phyloP scores from a whole-genome alignment of 805 yeast genomes.

The Kodamaea kaohsiungensis region DNA sequence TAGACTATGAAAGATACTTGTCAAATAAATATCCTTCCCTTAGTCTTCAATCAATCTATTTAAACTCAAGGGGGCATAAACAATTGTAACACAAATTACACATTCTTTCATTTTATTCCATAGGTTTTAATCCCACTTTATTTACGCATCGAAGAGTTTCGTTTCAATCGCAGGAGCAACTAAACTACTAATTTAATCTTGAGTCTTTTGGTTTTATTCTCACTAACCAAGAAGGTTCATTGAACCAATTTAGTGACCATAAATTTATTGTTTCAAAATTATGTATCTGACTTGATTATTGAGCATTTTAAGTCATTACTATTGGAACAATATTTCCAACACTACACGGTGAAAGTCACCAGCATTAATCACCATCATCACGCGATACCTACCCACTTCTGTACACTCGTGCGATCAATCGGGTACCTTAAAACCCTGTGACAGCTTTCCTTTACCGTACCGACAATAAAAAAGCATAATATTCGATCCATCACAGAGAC shows the following conservation, averaged over 20 bases:
- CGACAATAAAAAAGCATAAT: neutral
- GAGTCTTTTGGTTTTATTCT: no score
- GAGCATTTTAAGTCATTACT: neutral
- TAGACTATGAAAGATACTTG: no score
- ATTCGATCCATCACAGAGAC: neutral
- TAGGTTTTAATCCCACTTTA: neutral
- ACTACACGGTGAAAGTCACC: neutral
- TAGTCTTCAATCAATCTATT: no score
- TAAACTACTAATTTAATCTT: no score
- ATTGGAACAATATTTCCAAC: neutral
- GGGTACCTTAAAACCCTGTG: neutral
- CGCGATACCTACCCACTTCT: neutral
- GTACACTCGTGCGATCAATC: neutral
- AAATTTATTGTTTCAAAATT: neutral
- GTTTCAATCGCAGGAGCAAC: neutral
- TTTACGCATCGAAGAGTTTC: neutral
- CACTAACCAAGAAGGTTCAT: no score
- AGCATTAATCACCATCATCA: neutral
- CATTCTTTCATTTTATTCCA: neutral
- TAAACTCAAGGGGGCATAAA: no score
- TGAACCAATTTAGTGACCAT: neutral
- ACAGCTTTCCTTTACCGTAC: neutral
- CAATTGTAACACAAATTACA: neutral
- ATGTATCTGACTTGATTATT: neutral
- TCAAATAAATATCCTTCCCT: no score